A percentile compares a stretch with the other conserved stretches of the same genome.
Evolutionary conservation across 306 rosid genomes (phyloP).

Genomic region (Prunus davidiana): DNA sequence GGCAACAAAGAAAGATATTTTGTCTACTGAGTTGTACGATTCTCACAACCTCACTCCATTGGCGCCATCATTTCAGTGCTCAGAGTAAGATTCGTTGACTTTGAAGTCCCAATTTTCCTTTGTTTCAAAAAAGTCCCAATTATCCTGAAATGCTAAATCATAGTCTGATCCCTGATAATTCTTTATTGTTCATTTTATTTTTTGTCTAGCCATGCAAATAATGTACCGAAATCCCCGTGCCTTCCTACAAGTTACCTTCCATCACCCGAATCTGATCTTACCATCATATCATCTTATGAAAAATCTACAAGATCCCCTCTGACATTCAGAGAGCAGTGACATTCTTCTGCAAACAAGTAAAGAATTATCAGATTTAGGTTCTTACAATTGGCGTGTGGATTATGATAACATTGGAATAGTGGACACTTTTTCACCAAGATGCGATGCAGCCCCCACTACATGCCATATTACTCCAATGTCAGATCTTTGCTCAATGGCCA

Average conservation of each 20-base stretch:
- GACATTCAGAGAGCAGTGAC: conserved; percentile 19
- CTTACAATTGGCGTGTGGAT: conserved; percentile 27
- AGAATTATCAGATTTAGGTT: conserved; percentile 15
- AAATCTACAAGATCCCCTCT: conserved; percentile 22
- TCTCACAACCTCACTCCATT: conserved; percentile 33
- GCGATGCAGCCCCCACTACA: conserved; percentile 10
- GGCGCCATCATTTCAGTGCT: conserved; percentile 46
- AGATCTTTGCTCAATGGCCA: conserved; percentile 15
- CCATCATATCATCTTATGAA: conserved; percentile 21
- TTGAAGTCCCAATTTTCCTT: neutral
- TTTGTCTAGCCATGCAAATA: conserved; percentile 41
- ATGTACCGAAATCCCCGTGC: conserved; percentile 34
- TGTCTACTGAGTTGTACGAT: conserved; percentile 17
- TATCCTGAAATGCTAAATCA: neutral
- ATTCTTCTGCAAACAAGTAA: conserved; percentile 24
- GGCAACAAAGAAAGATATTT: conserved; percentile 30
- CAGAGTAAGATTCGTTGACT: conserved; percentile 38
- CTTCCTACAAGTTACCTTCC: conserved; percentile 31
- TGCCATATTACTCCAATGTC: conserved; percentile 24
- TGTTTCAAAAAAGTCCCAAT: neutral
- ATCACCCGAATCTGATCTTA: conserved; percentile 32
- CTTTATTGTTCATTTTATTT: conserved; percentile 13
- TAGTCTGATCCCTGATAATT: neutral
- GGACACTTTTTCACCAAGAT: conserved; percentile 28
- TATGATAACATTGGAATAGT: conserved; percentile 12